A percentile compares a stretch with the other conserved stretches of the same genome.
Conservation (phyloP, 345 rosid species). For the Geranium brycei region DNA sequence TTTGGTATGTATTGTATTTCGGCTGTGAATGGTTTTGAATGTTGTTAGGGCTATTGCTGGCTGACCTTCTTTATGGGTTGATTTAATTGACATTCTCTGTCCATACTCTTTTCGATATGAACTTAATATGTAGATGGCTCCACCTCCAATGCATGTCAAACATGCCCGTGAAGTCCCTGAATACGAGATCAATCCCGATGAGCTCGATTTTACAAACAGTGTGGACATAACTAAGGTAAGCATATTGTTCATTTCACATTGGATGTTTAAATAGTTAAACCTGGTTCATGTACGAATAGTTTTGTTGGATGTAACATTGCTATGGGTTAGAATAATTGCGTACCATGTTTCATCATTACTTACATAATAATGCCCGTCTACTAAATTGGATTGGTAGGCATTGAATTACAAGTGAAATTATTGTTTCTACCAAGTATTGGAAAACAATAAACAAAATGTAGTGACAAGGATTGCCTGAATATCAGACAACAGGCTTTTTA, state of each 20-base stretch:
- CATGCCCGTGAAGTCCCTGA: constrained; percentile 85
- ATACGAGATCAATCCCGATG: constrained; percentile 62
- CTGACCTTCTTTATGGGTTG: not conserved
- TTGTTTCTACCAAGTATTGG: not conserved
- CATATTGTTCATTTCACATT: not conserved
- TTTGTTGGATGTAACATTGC: not conserved
- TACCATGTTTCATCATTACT: too few relatives aligned
- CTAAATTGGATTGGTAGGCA: not conserved
- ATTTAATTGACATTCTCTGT: not conserved
- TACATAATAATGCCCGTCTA: too few relatives aligned
- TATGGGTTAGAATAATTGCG: too few relatives aligned
- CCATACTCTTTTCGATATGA: not conserved
- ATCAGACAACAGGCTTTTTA: not conserved
- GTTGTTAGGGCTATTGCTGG: not conserved
- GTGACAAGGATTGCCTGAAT: not conserved
- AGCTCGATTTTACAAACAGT: constrained; percentile 75
- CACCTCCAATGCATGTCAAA: constrained; percentile 66
- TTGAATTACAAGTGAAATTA: not conserved
- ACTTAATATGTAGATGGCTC: constrained; percentile 37
- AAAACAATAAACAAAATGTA: not conserved
- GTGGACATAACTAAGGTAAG: constrained; percentile 61
- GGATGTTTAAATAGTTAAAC: not conserved
- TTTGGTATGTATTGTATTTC: constrained; percentile 27
- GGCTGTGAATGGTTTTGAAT: not conserved
- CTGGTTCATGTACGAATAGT: not conserved